Percentiles rank a stretch among this genome's conserved stretches.
phyloP scores from a whole-genome alignment of 2,329 filamentous ascomycete genomes.

The Hypomyces perniciosus region DNA sequence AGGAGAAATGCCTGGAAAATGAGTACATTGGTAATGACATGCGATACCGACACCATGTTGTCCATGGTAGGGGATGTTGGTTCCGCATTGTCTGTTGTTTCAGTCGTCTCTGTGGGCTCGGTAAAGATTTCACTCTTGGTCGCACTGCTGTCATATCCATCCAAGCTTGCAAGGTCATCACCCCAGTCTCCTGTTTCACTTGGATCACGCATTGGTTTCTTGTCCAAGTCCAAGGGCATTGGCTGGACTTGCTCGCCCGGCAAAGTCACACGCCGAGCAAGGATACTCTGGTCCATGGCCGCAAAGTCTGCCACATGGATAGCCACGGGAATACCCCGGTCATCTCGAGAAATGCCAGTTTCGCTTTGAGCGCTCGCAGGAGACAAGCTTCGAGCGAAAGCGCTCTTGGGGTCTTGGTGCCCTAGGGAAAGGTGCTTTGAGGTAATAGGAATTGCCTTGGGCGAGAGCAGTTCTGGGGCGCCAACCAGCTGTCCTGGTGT shows the following conservation, averaged over 20 bases:
- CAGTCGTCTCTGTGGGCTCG: conserved; percentile 16
- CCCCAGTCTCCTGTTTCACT: conserved; percentile 13
- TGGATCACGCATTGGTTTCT: conserved; percentile 23
- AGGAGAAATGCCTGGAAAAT: conserved; percentile 75
- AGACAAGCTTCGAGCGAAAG: conserved; percentile 36
- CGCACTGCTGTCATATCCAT: conserved; percentile 16
- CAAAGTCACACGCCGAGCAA: conserved; percentile 48
- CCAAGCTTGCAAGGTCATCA: conserved; percentile 10
- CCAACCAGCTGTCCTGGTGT: conserved; percentile 21
- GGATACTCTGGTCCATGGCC: conserved; percentile 58
- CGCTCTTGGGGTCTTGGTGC: conserved; percentile 27
- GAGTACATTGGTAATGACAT: conserved; percentile 73
- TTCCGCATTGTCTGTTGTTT: conserved; percentile 16
- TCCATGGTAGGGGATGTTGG: conserved; percentile 8
- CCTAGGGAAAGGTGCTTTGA: conserved; percentile 39
- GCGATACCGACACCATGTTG: conserved; percentile 60
- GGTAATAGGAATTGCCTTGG: conserved; percentile 29
- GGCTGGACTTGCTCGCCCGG: conserved; percentile 36
- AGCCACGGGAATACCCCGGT: conserved; percentile 30
- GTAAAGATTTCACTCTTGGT: conserved; percentile 18
- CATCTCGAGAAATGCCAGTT: conserved; percentile 22
- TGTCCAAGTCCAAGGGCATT: conserved; percentile 43
- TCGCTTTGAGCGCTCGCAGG: conserved; percentile 29
- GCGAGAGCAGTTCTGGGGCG: conserved; percentile 20
- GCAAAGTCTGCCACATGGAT: conserved; percentile 56